phyloP scores from a whole-genome alignment of 73 alveolate species.

The Paramecium octaurelia region DNA sequence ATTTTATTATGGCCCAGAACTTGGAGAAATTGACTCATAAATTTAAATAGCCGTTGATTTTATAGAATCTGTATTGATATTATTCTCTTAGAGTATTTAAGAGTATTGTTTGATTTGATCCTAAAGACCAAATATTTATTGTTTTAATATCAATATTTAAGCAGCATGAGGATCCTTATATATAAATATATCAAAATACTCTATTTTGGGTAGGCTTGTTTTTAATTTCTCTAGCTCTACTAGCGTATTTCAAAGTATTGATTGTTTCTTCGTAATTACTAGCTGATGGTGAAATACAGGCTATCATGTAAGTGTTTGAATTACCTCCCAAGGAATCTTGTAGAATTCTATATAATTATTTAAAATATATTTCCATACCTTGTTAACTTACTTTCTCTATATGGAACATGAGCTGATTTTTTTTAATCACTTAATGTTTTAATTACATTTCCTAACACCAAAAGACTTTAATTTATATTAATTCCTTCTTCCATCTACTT shows the following conservation, averaged over 20 bases:
- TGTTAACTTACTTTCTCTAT: conserved; percentile 96
- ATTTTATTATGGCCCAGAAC: background rate
- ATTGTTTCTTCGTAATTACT: conserved; percentile 92
- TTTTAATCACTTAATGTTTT: conserved; percentile 87
- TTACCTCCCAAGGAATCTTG: conserved; percentile 98
- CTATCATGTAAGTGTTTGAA: conserved; percentile 93
- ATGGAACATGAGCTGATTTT: conserved; percentile 92
- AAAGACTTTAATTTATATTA: conserved; percentile 88
- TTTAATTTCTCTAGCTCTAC: conserved; percentile 93
- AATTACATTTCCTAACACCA: conserved; percentile 93
- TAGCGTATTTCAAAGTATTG: conserved; percentile 93
- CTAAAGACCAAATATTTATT: conserved; percentile 67
- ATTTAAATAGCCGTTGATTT: background rate
- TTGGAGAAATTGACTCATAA: background rate
- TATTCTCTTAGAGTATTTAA: background rate
- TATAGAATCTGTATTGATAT: background rate
- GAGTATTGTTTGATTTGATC: background rate
- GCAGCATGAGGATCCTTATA: conserved; percentile 81
- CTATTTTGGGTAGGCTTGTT: conserved; percentile 83
- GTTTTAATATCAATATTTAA: conserved; percentile 73
- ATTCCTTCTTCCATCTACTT: conserved; percentile 90
- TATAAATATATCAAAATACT: background rate
- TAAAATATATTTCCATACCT: conserved; percentile 4
- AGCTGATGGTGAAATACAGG: conserved; percentile 95
- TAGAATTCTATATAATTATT: conserved; percentile 71